Base-by-base conservation (phyloP, 148 eudicot genomes). In the Persicaria maculosa region DNA sequence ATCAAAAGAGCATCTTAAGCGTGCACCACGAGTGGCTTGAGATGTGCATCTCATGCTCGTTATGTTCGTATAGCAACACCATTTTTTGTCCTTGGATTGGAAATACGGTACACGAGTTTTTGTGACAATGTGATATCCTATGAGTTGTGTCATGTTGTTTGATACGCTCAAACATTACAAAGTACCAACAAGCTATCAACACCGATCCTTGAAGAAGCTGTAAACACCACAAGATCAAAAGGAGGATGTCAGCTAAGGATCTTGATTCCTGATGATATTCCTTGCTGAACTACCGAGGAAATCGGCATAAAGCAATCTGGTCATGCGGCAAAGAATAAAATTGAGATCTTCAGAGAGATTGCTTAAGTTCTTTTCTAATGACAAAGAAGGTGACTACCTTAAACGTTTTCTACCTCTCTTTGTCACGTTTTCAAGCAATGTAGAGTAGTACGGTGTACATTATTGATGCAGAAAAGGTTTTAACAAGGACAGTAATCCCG, bases 11-110 rank as follows among this genome's bases (percentile, higher is more conserved):
- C 43, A 17, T 65, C 20, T 25, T 14, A 14, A 65, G 70, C 43
- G 14, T 65, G 15, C 69, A 64, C 19, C 19, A 9, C 70, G 19
- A 65, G 70, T 65, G 47, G 70, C 47, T 40, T 31, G 70, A 65
- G 70, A 43, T 14, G 15, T 62, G 70, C 15, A 14, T 22, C 15
- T n/a, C n/a, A n/a, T n/a, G n/a, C n/a, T n/a, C n/a, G n/a, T n/a
- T n/a, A n/a, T n/a, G 70, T 65, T 65, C 12, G 36, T 65, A 65
- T 40, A 40, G 70, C 70, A 65, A 36, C 70, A 0, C 12, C 9
- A 8, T 48, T 48, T 48, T 48, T 12, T 12, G 40, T 1, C 1
- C 40, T 31, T 31, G 40, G 40, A 31, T 36, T 65, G 46, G 70
- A 65, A 65, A 19, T 65, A 65, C 70, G 36, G 70, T 43, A 11